A percentile compares a stretch with the other conserved stretches of the same genome.
These are phyloP conservation scores for Blastobotrys chiropterorum DNA, from an alignment of 805 yeast genomes.

Conservation along the genomic window DNA sequence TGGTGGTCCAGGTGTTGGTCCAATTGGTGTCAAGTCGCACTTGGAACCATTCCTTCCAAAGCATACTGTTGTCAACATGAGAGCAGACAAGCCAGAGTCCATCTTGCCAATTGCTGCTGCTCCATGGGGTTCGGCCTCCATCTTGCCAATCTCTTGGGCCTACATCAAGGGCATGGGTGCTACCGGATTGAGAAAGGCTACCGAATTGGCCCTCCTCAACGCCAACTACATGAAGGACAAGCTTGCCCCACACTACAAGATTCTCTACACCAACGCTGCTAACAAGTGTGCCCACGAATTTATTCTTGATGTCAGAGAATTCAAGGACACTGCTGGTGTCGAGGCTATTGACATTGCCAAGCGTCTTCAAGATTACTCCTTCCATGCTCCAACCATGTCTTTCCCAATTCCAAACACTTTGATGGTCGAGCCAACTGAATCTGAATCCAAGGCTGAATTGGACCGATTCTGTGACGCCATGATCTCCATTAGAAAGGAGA, in stretches of 20 bases:
- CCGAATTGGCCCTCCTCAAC: conserved; percentile 84
- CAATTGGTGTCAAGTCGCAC: conserved; percentile 86
- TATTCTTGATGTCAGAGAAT: conserved; percentile 82
- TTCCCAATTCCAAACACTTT: conserved; percentile 97
- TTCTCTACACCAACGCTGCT: conserved; percentile 61
- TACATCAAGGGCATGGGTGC: conserved; percentile 94
- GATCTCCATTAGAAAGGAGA: conserved; percentile 77
- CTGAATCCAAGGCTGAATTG: conserved; percentile 80
- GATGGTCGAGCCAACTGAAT: conserved; percentile 98
- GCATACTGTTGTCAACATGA: conserved; percentile 57
- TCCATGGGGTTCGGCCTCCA: conserved; percentile 92
- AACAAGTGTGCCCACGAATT: conserved; percentile 95
- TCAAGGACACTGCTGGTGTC: conserved; percentile 62
- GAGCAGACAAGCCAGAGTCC: conserved; percentile 34
- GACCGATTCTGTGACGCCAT: conserved; percentile 87
- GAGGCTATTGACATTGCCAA: conserved; percentile 97
- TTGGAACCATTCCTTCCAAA: conserved; percentile 75
- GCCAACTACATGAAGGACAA: conserved; percentile 93
- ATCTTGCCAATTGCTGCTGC: conserved; percentile 85
- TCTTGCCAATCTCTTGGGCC: conserved; percentile 88
- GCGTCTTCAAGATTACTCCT: conserved; percentile 95
- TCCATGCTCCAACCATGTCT: conserved; percentile 98
- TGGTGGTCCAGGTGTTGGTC: conserved; percentile 99
- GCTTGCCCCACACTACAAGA: conserved; percentile 61
- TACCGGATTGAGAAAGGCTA: conserved; percentile 74